Conservation (phyloP, 1,139 yeast genomes). For the Debaryomyces sp. region DNA sequence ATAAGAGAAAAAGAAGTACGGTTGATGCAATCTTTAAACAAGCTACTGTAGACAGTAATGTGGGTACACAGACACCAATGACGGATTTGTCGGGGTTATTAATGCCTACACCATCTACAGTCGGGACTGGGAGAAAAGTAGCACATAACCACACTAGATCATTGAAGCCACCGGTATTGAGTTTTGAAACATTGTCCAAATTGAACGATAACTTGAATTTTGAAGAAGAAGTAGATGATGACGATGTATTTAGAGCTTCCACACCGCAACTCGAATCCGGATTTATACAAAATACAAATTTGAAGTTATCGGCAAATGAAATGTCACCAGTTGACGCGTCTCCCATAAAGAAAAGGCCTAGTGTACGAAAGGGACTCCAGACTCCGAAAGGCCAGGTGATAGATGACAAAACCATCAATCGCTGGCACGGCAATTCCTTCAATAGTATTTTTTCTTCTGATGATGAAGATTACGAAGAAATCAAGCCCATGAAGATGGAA, state of each 20-base stretch:
- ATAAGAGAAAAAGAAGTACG: constrained; percentile 7
- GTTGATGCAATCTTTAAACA: constrained; percentile 8
- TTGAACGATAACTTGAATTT: constrained; percentile 21
- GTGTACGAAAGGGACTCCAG: constrained; percentile 8
- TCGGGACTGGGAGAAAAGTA: constrained; percentile 39
- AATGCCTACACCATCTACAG: constrained; percentile 45
- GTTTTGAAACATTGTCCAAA: constrained; percentile 23
- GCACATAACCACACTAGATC: constrained; percentile 11
- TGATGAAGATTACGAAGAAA: constrained; percentile 23
- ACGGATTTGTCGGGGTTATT: constrained; percentile 27
- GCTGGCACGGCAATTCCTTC: constrained; percentile 43
- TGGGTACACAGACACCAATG: constrained; percentile 3
- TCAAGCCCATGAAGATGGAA: constrained; percentile 4
- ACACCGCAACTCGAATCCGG: constrained; percentile 5
- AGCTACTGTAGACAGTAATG: background rate
- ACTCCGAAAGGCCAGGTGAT: constrained; percentile 44
- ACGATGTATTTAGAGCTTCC: background rate
- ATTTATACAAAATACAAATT: constrained; percentile 8
- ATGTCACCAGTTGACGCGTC: constrained; percentile 4
- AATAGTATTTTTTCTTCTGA: constrained; percentile 31
- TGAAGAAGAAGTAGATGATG: constrained; percentile 18
- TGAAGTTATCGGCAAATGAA: constrained; percentile 2
- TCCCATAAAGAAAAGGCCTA: constrained; percentile 5
- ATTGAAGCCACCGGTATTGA: constrained; percentile 18
- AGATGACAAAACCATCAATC: constrained; percentile 32